These are phyloP conservation scores for Chloranthus sessilifolius DNA, from an alignment of 164 flowering plant species.

Conservation along the genomic window DNA sequence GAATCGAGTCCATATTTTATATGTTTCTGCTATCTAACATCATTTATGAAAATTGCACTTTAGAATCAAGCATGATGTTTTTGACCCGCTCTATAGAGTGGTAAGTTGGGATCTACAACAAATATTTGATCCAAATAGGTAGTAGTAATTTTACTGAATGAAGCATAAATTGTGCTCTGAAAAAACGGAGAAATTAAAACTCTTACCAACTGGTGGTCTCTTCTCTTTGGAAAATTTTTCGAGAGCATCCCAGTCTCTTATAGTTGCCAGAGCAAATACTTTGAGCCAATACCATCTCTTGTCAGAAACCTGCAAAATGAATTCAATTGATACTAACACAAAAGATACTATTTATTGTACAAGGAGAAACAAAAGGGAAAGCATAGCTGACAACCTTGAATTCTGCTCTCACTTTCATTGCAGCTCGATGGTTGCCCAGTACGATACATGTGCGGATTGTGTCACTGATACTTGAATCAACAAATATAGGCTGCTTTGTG, in stretches of 20 bases:
- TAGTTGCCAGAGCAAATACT: slow-evolving; percentile 90
- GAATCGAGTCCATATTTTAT: no score
- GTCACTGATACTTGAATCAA: slow-evolving; percentile 93
- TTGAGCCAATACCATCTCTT: slow-evolving; percentile 99
- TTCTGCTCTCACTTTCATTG: slow-evolving; percentile 79
- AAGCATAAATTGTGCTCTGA: no score
- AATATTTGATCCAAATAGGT: no score
- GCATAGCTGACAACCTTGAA: slow-evolving; percentile 55
- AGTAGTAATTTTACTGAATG: no score
- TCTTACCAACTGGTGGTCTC: slow-evolving; percentile 87
- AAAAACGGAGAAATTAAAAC: no score
- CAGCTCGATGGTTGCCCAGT: slow-evolving; percentile 87
- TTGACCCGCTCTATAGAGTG: no score
- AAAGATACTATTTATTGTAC: neutral
- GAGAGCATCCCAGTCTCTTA: slow-evolving; percentile 92
- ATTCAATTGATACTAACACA: neutral
- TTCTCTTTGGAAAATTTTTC: slow-evolving; percentile 97
- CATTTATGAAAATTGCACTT: no score
- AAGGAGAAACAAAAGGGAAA: neutral
- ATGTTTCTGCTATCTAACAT: no score
- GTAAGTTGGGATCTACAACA: no score
- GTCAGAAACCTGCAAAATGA: slow-evolving; percentile 68
- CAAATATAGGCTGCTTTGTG: slow-evolving; percentile 89
- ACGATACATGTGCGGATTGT: slow-evolving; percentile 94
- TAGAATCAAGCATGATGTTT: no score